Base-by-base conservation (phyloP, 192 early-diverging fungal genomes). In the Coemansia sp. region DNA sequence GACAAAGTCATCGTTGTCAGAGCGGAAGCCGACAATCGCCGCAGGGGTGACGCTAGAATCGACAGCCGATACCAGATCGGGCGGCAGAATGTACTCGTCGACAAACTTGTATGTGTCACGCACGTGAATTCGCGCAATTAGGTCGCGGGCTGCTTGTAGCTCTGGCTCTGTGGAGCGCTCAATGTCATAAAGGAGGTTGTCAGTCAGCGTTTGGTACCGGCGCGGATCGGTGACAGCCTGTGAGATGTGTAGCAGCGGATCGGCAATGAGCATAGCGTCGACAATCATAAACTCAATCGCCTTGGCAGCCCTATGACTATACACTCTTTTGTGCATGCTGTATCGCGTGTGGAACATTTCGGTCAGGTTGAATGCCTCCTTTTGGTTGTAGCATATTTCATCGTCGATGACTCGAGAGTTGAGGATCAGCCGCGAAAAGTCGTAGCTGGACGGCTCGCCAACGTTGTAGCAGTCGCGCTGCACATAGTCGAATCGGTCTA, bases 241-340 rank as follows among this genome's bases (percentile, higher is more conserved):
- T 6, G 85, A 78, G 15, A 93, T 83, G 10, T 83, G 66, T 60
- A 97, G 67, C 22, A 85, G 59, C 0, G 80, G 76, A 73, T 97
- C 87, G 12, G 97, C 97, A 6, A 83, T 79, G n/a, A 94, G 71
- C 25, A 99, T 66, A 3, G 89, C 90, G 62, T 99, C 95, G 12
- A 86, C 86, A 9, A 97, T 62, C 97, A 99, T 99, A 59, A 88
- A 84, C 64, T 98, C 94, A 58, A 93, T 87, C 2, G 88, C 89
- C 60, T 87, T 87, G 15, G 69, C 70, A 4, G 93, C 92, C 53
- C 86, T 81, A 69, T 98, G 97, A 22, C 87, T 92, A 73, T 98
- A 98, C 7, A 98, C 86, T 15, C 88, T 85, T 60, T 91, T 91
- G 75, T 89, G 89, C 11, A 94, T 70, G 64, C 86, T 87, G 64